Evolutionary conservation across 1,284 basidiomycete species (phyloP), one percentile per base, ranked within the genome.

Genomic region (Lignosus rhinocerotis): DNA sequence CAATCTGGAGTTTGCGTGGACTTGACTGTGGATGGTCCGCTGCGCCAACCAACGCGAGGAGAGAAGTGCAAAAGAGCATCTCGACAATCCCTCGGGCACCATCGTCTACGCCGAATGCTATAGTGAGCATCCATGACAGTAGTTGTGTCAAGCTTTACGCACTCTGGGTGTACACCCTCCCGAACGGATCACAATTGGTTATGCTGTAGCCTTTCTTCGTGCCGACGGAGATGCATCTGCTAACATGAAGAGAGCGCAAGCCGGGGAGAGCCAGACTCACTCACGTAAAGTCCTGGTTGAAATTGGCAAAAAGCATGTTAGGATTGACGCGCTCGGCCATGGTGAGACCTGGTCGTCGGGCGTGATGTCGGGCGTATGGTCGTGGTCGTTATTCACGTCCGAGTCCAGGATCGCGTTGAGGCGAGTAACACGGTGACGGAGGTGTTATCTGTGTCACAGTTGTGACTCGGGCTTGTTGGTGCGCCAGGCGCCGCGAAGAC

Each of bases 21-120:
- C 90, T 93, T 36, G 90, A 92, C 59, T 89, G 86, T 12, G 90
- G 90, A 53, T 91, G 88, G 76, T 98, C 94, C 9, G 93, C 93
- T 0, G 94, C 94, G 11, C 96, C 96, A 31, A 99, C 96, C 38
- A 99, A 82, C 0, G 96, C 96, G 53, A 99, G 94, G 60, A 99
- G 84, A 9, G 94, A 97, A 3, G 97, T 99, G 77, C 95, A 98
- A 79, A 99, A 99, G 59, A 99, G 82, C 96, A 99, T 99, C 76
- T 99, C 96, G 11, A 98, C 96, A 61, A 97, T 96, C 30, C 94
- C 94, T 14, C 92, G 87, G 0, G 96, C 93, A 2, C 95, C 95
- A 64, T 97, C 94, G 69, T 91, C 95, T 92, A 60, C 43, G 36
- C 32, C 42, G 33, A 12, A 39, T 1, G 38, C 31, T 19, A 14